A percentile compares a stretch with the other conserved stretches of the same genome.
Evolutionary conservation across 2,329 filamentous ascomycete genomes (phyloP).

Genomic region (Sporothrix euskadiensis): DNA sequence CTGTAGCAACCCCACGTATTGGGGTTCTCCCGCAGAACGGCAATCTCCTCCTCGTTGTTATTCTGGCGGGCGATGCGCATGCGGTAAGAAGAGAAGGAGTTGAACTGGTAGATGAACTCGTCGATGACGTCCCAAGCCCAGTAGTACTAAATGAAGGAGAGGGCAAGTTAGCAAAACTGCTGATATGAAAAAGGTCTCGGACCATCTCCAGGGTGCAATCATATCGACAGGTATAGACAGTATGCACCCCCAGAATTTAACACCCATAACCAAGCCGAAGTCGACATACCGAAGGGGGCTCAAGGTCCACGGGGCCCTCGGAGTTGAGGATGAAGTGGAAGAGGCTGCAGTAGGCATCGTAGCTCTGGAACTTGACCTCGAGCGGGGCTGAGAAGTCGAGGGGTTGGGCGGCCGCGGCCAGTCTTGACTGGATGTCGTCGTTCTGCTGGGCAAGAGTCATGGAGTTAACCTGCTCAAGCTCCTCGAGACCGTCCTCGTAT

Average conservation of each 20-base stretch:
- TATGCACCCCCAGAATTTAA: slow-evolving; percentile 37
- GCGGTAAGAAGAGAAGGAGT: slow-evolving; percentile 97
- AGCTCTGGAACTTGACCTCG: slow-evolving; percentile 97
- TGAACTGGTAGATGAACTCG: slow-evolving; percentile 99
- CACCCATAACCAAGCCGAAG: slow-evolving; percentile 29
- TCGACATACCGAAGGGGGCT: slow-evolving; percentile 76
- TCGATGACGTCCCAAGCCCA: slow-evolving; percentile 99
- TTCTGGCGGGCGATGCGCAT: slow-evolving; percentile 82
- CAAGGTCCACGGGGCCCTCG: slow-evolving; percentile 95
- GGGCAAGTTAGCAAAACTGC: slow-evolving; percentile 30
- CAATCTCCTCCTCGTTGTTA: slow-evolving; percentile 88
- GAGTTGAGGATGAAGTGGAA: slow-evolving; percentile 99
- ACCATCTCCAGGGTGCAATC: background rate
- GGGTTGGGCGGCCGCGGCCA: slow-evolving; percentile 88
- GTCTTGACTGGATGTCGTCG: slow-evolving; percentile 90
- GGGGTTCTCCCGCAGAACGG: slow-evolving; percentile 89
- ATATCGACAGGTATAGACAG: background rate
- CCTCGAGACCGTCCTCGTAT: slow-evolving; percentile 82
- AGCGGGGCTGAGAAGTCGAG: slow-evolving; percentile 94
- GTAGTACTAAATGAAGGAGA: slow-evolving; percentile 69
- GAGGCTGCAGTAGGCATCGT: slow-evolving; percentile 98
- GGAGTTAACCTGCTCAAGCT: slow-evolving; percentile 73
- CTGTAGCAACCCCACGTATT: slow-evolving; percentile 99
- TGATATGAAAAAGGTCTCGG: background rate
- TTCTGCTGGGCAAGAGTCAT: slow-evolving; percentile 70